These are phyloP conservation scores for Elsinoe fawcettii DNA, from an alignment of 2,329 filamentous ascomycete genomes.

Conservation along the genomic window DNA sequence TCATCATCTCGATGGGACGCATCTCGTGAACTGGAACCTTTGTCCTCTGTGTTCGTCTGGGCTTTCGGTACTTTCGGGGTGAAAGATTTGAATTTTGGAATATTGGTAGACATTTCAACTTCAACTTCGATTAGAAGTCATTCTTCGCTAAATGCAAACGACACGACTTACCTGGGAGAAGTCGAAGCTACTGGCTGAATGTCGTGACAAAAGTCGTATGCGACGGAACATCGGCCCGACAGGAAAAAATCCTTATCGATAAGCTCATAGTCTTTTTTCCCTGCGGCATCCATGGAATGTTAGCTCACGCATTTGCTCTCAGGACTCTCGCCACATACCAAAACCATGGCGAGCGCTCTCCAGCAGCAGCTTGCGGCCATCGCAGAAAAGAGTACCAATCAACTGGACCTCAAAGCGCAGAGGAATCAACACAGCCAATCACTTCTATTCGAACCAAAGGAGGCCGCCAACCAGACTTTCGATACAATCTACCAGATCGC, in stretches of 20 bases:
- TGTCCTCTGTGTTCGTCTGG: conserved; percentile 14
- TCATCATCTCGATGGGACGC: not conserved
- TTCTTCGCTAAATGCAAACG: not conserved
- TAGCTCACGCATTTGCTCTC: not conserved
- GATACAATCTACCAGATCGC: conserved; percentile 83
- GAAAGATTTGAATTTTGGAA: conserved; percentile 72
- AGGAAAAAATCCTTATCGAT: conserved; percentile 11
- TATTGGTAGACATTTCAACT: not conserved
- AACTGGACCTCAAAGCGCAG: conserved; percentile 87
- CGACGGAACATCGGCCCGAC: not conserved
- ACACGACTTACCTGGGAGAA: not conserved
- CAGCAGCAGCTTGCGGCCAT: conserved; percentile 91
- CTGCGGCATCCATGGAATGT: not conserved
- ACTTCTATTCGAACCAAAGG: conserved; percentile 78
- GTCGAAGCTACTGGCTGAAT: not conserved
- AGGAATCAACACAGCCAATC: conserved; percentile 89
- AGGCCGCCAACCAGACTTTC: conserved; percentile 82
- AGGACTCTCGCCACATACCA: not conserved
- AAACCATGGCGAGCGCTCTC: conserved; percentile 70
- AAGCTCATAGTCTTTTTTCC: not conserved
- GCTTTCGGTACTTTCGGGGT: conserved; percentile 40
- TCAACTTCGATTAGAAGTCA: not conserved
- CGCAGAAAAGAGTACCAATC: conserved; percentile 78
- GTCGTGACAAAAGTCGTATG: not conserved
- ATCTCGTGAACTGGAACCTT: not conserved